Conservation (phyloP, 2,329 filamentous ascomycete species). For the Phyllosticta paracitricarpa region DNA sequence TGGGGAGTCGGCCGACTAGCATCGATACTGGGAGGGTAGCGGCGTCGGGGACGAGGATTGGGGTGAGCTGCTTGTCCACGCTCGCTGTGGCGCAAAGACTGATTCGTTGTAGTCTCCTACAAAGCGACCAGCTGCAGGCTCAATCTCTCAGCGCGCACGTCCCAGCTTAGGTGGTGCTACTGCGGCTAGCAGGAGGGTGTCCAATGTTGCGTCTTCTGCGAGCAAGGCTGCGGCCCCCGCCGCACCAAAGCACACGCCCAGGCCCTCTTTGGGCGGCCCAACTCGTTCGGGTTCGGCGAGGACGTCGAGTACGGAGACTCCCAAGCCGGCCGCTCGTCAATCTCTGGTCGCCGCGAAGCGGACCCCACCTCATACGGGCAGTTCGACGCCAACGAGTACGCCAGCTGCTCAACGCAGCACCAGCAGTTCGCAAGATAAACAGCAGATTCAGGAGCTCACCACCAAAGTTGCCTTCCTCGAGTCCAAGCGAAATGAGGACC, state of each 20-base stretch:
- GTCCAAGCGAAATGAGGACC: constrained; percentile 74
- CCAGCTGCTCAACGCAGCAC: constrained; percentile 4
- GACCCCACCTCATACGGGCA: constrained; percentile 11
- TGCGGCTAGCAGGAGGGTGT: constrained; percentile 5
- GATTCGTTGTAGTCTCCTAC: constrained; percentile 5
- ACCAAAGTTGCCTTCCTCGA: constrained; percentile 80
- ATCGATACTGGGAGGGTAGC: constrained; percentile 19
- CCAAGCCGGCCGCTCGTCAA: constrained; percentile 3
- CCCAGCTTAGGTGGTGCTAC: constrained; percentile 7
- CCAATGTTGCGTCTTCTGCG: constrained; percentile 5
- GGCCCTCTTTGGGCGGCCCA: constrained; percentile 4
- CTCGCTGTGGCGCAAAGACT: not conserved
- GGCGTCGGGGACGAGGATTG: constrained; percentile 1
- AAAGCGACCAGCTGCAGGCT: constrained; percentile 11
- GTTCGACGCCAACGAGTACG: constrained; percentile 3
- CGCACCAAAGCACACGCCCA: not conserved
- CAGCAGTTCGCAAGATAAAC: constrained; percentile 18
- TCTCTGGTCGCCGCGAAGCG: constrained; percentile 1
- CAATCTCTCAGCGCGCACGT: constrained; percentile 7
- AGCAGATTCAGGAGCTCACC: constrained; percentile 77
- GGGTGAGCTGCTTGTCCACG: constrained; percentile 1
- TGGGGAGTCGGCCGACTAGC: constrained; percentile 7
- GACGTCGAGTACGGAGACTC: constrained; percentile 1
- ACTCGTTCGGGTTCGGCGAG: not conserved
- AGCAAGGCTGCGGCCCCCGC: not conserved